These are phyloP conservation scores for Tephrocybe sp. DNA, from an alignment of 768 basidiomycete species.

Conservation along the genomic window DNA sequence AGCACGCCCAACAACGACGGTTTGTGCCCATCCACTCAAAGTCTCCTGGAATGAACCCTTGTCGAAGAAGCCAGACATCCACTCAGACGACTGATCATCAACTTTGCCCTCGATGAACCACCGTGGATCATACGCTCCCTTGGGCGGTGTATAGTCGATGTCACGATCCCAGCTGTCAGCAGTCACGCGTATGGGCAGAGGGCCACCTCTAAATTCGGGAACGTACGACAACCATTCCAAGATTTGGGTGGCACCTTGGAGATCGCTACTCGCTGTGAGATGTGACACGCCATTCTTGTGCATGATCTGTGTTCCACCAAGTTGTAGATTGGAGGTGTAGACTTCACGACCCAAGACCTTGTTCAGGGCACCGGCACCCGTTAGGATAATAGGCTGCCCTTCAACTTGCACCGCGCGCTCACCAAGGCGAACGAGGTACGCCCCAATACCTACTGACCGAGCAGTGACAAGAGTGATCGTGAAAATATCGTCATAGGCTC, in stretches of 20 bases:
- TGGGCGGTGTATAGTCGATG: constrained; percentile 87
- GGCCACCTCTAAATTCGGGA: constrained; percentile 77
- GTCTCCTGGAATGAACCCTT: constrained; percentile 98
- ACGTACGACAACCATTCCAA: constrained; percentile 94
- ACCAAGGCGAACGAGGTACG: constrained; percentile 96
- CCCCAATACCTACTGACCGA: constrained; percentile 98
- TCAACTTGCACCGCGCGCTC: constrained; percentile 98
- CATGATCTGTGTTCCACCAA: constrained; percentile 99
- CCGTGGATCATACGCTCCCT: constrained; percentile 93
- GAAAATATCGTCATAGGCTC: constrained; percentile 99
- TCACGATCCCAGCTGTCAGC: constrained; percentile 90
- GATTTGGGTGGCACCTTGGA: constrained; percentile 94
- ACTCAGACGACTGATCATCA: constrained; percentile 77
- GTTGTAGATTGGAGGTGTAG: constrained; percentile 96
- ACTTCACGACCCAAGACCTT: constrained; percentile 99
- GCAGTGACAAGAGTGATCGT: constrained; percentile 99
- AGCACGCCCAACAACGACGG: constrained; percentile 95
- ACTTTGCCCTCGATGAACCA: constrained; percentile 97
- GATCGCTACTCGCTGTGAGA: constrained; percentile 89
- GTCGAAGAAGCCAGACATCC: constrained; percentile 94
- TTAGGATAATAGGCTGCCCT: constrained; percentile 98
- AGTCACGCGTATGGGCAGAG: constrained; percentile 75
- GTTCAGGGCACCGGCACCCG: constrained; percentile 95
- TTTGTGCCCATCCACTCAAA: constrained; percentile 98
- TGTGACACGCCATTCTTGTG: constrained; percentile 99